phyloP scores from a whole-genome alignment of 352 stramenopile species.

The Globisporangium abappressorium region DNA sequence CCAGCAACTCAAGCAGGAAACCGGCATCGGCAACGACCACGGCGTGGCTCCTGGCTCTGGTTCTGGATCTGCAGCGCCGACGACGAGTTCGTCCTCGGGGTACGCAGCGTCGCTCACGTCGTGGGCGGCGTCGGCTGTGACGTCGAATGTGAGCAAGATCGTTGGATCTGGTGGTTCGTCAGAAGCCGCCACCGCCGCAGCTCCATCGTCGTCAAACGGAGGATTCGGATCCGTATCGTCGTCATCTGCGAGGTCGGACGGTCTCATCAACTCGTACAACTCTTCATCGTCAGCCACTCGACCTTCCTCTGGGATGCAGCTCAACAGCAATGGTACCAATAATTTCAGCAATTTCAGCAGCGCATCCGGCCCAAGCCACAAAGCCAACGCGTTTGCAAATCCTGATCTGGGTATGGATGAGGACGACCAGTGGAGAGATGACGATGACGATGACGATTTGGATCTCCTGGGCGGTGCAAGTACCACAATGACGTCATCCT shows the following conservation, averaged over 20 bases:
- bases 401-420: constrained; percentile 52
- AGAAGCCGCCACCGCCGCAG: background rate
- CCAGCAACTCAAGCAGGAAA: constrained; percentile 52
- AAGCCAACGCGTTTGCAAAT: constrained; percentile 35
- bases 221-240: constrained; percentile 10
- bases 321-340: constrained; percentile 6
- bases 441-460: constrained; percentile 59
- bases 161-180: constrained; percentile 36
- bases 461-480: constrained; percentile 33
- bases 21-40: constrained; percentile 19
- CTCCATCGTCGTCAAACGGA: constrained; percentile 6
- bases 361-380: constrained; percentile 6
- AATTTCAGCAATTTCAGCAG: background rate
- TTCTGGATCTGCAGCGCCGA: constrained; percentile 23
- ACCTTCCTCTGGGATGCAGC: constrained; percentile 15
- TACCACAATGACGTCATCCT: constrained; percentile 27
- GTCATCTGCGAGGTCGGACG: constrained; percentile 20
- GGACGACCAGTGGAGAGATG: constrained; percentile 54
- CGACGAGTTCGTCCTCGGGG: constrained; percentile 23
- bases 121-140: constrained; percentile 71
- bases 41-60: constrained; percentile 1
- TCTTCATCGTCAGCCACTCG: background rate
- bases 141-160: constrained; percentile 66
- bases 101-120: constrained; percentile 70
- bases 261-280: constrained; percentile 6